phyloP scores from a whole-genome alignment of 192 early-diverging fungal genomes.

The Coemansia sp. region DNA sequence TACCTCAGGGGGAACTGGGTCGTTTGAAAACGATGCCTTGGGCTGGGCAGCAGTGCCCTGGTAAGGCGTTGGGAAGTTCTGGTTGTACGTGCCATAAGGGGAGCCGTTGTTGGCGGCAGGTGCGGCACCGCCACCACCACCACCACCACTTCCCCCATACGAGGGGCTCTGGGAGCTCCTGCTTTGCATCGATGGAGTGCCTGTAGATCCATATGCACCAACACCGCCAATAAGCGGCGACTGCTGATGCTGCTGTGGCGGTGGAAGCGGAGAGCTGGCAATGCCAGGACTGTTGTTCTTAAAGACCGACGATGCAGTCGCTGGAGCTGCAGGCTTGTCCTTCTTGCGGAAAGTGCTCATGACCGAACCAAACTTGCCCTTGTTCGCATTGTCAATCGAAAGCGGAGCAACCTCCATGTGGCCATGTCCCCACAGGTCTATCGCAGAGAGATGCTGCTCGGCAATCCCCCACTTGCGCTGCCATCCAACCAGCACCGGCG shows the following conservation, averaged over 20 bases:
- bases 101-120: background rate
- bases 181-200: background rate
- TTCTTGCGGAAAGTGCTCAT: slow-evolving; percentile 52
- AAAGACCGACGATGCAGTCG: slow-evolving; percentile 27
- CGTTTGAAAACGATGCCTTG: slow-evolving; percentile 5
- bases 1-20: slow-evolving; percentile 16
- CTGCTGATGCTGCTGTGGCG: slow-evolving; percentile 12
- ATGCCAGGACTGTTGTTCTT: slow-evolving; percentile 5
- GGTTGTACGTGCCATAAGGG: slow-evolving; percentile 4
- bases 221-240: slow-evolving; percentile 1
- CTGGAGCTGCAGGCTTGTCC: slow-evolving; percentile 38
- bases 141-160: background rate
- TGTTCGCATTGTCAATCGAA: slow-evolving; percentile 25
- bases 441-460: slow-evolving; percentile 20
- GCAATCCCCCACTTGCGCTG: slow-evolving; percentile 42
- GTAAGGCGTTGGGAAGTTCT: slow-evolving; percentile 3
- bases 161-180: background rate
- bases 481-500: slow-evolving; percentile 41
- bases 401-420: slow-evolving; percentile 35
- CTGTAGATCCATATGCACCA: slow-evolving; percentile 15
- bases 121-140: background rate
- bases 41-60: slow-evolving; percentile 3
- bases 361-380: slow-evolving; percentile 40
- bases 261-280: slow-evolving; percentile 5
- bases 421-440: slow-evolving; percentile 45